These are phyloP conservation scores for Stephania cephalantha DNA, from an alignment of 164 flowering plant genomes.

Conservation along the genomic window DNA sequence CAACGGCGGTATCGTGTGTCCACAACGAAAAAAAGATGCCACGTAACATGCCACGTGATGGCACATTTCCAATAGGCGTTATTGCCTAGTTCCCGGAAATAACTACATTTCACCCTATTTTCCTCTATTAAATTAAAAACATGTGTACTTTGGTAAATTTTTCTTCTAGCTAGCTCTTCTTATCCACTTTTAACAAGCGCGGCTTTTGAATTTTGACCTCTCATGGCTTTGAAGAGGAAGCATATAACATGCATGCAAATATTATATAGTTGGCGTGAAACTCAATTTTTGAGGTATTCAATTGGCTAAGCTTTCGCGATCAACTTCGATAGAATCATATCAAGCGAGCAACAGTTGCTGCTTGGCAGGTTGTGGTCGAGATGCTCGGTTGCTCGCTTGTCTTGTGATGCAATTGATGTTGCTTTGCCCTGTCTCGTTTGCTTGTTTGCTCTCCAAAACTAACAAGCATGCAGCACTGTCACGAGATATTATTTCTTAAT, in stretches of 20 bases:
- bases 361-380: neutral
- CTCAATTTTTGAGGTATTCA: neutral
- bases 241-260: neutral
- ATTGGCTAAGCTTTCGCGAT: neutral
- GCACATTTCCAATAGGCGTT: too few species aligned
- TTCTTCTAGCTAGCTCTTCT: neutral
- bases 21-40: too few species aligned
- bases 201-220: neutral
- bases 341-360: neutral
- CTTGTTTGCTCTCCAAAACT: neutral
- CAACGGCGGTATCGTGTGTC: too few species aligned
- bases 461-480: neutral
- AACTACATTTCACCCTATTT: too few species aligned
- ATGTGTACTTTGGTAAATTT: too few species aligned
- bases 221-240: neutral
- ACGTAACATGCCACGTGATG: too few species aligned
- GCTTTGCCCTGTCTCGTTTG: constrained; percentile 10
- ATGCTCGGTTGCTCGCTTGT: constrained; percentile 2
- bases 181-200: neutral
- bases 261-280: neutral
- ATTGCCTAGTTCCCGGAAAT: too few species aligned
- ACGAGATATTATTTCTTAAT: neutral
- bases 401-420: constrained; percentile 9
- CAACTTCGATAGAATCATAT: neutral
- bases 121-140: too few species aligned